Evolutionary conservation across 805 yeast species (phyloP).

Genomic region (Wickerhamiella shivajii): DNA sequence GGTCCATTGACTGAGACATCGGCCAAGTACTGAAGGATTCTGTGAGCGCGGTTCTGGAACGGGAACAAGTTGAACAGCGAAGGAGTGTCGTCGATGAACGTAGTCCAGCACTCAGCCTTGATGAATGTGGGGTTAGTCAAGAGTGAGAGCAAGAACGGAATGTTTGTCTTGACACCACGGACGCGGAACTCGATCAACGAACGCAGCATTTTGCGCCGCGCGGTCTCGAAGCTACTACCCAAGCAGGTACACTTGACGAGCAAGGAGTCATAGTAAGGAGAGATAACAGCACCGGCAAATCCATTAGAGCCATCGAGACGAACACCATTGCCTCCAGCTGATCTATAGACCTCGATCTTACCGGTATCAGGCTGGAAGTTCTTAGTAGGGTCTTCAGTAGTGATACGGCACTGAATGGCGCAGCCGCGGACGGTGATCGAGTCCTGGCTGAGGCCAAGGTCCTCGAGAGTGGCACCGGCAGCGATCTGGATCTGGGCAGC

Average conservation of each 20-base stretch:
- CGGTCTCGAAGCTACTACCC: slow-evolving; percentile 94
- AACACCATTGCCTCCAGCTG: slow-evolving; percentile 99
- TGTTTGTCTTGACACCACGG: slow-evolving; percentile 97
- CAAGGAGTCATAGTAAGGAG: slow-evolving; percentile 97
- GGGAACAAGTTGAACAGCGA: slow-evolving; percentile 84
- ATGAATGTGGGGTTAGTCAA: slow-evolving; percentile 83
- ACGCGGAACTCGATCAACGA: slow-evolving; percentile 94
- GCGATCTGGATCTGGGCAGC: slow-evolving; percentile 99
- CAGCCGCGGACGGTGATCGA: slow-evolving; percentile 92
- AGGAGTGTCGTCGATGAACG: slow-evolving; percentile 97
- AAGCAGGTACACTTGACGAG: slow-evolving; percentile 93
- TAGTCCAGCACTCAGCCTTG: slow-evolving; percentile 88
- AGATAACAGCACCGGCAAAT: slow-evolving; percentile 88
- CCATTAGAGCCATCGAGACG: slow-evolving; percentile 98
- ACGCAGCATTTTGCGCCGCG: slow-evolving; percentile 94
- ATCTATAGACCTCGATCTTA: slow-evolving; percentile 91
- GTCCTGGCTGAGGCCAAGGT: slow-evolving; percentile 86
- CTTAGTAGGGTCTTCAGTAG: slow-evolving; percentile 94
- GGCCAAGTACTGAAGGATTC: slow-evolving; percentile 77
- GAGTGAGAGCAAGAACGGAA: slow-evolving; percentile 84
- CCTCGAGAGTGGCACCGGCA: slow-evolving; percentile 89
- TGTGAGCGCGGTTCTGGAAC: slow-evolving; percentile 94
- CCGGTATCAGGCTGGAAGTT: slow-evolving; percentile 98
- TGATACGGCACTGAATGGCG: slow-evolving; percentile 97
- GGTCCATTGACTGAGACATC: slow-evolving; percentile 94